These are phyloP conservation scores for Podospora conica DNA, from an alignment of 495 filamentous ascomycete species.

Conservation along the genomic window DNA sequence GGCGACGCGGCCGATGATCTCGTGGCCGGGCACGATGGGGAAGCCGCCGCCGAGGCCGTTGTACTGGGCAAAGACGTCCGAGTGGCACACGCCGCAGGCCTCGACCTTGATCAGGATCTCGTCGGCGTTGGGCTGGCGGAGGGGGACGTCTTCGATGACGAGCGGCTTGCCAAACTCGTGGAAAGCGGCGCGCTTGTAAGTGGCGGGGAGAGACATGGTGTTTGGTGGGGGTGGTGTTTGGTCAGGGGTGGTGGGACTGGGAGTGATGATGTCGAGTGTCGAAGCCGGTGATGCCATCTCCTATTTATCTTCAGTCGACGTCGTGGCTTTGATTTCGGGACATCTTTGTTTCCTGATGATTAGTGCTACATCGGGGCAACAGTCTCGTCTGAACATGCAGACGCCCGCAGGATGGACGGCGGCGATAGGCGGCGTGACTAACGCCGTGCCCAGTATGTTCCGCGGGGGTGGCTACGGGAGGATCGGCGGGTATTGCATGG, in stretches of 20 bases:
- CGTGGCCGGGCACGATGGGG: slow-evolving; percentile 46
- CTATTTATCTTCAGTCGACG: not conserved
- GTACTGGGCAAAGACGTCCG: slow-evolving; percentile 67
- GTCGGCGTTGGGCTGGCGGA: slow-evolving; percentile 61
- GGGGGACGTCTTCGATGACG: slow-evolving; percentile 9
- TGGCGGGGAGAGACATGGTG: slow-evolving; percentile 21
- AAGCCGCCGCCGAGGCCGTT: slow-evolving; percentile 66
- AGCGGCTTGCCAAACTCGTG: slow-evolving; percentile 3
- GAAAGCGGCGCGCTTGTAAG: slow-evolving; percentile 16
- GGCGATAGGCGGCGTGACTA: not conserved
- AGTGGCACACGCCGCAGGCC: slow-evolving; percentile 71
- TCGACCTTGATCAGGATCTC: slow-evolving; percentile 63
- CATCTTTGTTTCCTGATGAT: not conserved
- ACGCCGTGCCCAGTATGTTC: not conserved
- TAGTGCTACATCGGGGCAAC: not conserved
- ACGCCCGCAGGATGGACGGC: not conserved
- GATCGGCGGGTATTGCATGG: not conserved
- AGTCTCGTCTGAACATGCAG: too few species aligned
- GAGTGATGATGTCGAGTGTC: not conserved
- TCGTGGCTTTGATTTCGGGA: not conserved
- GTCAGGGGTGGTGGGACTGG: not conserved
- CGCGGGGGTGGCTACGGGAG: not conserved
- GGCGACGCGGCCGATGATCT: slow-evolving; percentile 45
- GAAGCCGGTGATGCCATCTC: not conserved
- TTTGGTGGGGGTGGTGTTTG: not conserved